Percentiles rank a stretch among this genome's conserved stretches.
Evolutionary conservation across 2,329 filamentous ascomycete species (phyloP).

Genomic region (Trichoderma sp.): DNA sequence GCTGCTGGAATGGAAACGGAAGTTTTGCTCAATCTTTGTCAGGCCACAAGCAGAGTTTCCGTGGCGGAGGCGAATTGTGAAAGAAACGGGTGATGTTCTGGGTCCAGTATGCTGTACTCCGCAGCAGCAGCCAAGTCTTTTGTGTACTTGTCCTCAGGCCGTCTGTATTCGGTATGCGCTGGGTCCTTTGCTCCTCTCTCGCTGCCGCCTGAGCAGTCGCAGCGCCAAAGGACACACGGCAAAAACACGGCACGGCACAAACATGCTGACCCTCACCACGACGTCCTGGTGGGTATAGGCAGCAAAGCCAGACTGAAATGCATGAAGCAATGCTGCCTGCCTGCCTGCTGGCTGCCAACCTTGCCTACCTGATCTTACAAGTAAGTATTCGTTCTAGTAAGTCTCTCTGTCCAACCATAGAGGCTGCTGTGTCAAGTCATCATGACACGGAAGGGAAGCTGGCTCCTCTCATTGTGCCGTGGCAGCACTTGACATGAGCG

Average conservation of each 20-base stretch:
- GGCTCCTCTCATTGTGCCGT: constrained; percentile 2
- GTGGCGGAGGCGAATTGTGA: constrained; percentile 21
- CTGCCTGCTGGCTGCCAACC: constrained; percentile 27
- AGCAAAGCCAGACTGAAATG: constrained; percentile 34
- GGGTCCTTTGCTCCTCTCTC: neutral
- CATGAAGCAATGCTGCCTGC: constrained; percentile 40
- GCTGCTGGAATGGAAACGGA: constrained; percentile 20
- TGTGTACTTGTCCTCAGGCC: neutral
- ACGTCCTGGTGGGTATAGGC: constrained; percentile 16
- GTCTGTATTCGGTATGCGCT: neutral
- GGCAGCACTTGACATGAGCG: constrained; percentile 31
- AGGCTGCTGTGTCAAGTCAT: constrained; percentile 24
- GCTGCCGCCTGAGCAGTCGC: neutral
- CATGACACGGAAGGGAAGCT: constrained; percentile 34
- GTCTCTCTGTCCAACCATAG: neutral
- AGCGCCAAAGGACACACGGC: neutral
- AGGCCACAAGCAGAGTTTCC: constrained; percentile 23
- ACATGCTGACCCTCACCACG: constrained; percentile 13
- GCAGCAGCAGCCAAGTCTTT: neutral
- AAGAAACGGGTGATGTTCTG: neutral
- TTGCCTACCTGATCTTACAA: neutral
- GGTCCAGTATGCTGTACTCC: constrained; percentile 7
- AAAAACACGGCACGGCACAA: constrained; percentile 8
- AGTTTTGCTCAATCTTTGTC: neutral
- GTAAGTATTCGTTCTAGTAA: neutral